Conservation (phyloP, 805 yeast species). For the Torulaspora quercuum region DNA sequence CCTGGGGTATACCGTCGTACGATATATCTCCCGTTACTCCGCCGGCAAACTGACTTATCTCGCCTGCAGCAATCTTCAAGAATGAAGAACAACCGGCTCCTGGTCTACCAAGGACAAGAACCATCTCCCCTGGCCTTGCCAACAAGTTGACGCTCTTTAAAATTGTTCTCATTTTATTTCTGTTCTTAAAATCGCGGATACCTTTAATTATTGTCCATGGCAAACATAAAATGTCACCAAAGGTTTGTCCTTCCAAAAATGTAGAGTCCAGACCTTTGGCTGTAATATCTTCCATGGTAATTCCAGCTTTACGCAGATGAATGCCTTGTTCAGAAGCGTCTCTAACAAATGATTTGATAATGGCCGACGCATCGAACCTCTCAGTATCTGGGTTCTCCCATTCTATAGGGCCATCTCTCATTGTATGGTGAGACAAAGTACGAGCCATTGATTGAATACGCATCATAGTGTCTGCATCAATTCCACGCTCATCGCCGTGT, state of each 20-base stretch:
- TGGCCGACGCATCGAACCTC: slow-evolving; percentile 27
- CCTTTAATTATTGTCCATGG: slow-evolving; percentile 34
- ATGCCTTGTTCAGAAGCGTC: slow-evolving; percentile 48
- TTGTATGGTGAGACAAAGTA: slow-evolving; percentile 25
- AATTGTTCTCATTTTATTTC: slow-evolving; percentile 38
- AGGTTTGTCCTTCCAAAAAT: slow-evolving; percentile 41
- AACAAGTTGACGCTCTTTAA: slow-evolving; percentile 41
- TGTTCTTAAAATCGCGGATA: slow-evolving; percentile 29
- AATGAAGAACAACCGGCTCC: slow-evolving; percentile 80
- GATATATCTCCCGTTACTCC: slow-evolving; percentile 52
- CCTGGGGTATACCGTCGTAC: slow-evolving; percentile 61
- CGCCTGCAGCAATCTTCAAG: slow-evolving; percentile 61
- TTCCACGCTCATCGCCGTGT: no score
- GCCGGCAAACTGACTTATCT: slow-evolving; percentile 43
- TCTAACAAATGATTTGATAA: slow-evolving; percentile 38
- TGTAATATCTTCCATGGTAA: slow-evolving; percentile 39
- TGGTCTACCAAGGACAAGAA: slow-evolving; percentile 67
- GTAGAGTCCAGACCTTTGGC: slow-evolving; percentile 42
- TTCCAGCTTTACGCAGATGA: slow-evolving; percentile 43
- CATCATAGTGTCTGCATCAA: slow-evolving; percentile 10
- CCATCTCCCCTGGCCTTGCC: slow-evolving; percentile 64
- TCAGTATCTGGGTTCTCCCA: slow-evolving; percentile 9
- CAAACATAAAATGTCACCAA: slow-evolving; percentile 38
- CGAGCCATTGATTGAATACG: slow-evolving; percentile 27
- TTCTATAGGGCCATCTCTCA: slow-evolving; percentile 21